Percentiles rank a stretch among this genome's conserved stretches.
These are phyloP conservation scores for Allodekkera sacchari DNA, from an alignment of 805 yeast species.

Conservation along the genomic window DNA sequence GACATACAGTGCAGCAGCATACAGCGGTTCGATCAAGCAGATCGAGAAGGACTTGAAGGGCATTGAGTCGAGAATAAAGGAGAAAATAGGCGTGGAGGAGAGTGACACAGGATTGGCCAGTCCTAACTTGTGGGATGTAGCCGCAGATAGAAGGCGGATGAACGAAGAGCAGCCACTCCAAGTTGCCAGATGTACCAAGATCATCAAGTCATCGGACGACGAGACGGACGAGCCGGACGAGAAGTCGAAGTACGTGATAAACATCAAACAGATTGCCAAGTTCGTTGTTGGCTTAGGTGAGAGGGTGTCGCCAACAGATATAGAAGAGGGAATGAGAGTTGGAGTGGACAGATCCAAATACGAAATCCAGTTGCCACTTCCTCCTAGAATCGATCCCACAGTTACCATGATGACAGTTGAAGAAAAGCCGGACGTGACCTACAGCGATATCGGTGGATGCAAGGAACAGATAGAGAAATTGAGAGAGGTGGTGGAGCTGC, in stretches of 20 bases:
- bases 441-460: slow-evolving; percentile 97
- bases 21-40: slow-evolving; percentile 69
- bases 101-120: slow-evolving; percentile 97
- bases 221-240: slow-evolving; percentile 42
- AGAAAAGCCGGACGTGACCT: slow-evolving; percentile 98
- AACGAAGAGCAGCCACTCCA: slow-evolving; percentile 92
- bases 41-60: slow-evolving; percentile 83
- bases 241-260: slow-evolving; percentile 88
- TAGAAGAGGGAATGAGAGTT: slow-evolving; percentile 99
- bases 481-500: slow-evolving; percentile 93
- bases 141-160: slow-evolving; percentile 92
- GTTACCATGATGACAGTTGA: slow-evolving; percentile 99
- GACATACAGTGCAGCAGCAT: slow-evolving; percentile 97
- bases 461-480: slow-evolving; percentile 96
- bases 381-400: slow-evolving; percentile 95
- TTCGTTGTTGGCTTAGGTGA: slow-evolving; percentile 96
- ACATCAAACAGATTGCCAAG: slow-evolving; percentile 96
- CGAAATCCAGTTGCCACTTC: slow-evolving; percentile 93
- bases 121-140: slow-evolving; percentile 95
- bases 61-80: slow-evolving; percentile 82
- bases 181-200: slow-evolving; percentile 97
- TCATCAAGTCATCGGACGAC: slow-evolving; percentile 55
- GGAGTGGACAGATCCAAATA: slow-evolving; percentile 98
- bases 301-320: slow-evolving; percentile 95
- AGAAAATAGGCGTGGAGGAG: slow-evolving; percentile 89